Evolutionary conservation across 2,329 filamentous ascomycete genomes (phyloP).

Genomic region (Alternaria panax): DNA sequence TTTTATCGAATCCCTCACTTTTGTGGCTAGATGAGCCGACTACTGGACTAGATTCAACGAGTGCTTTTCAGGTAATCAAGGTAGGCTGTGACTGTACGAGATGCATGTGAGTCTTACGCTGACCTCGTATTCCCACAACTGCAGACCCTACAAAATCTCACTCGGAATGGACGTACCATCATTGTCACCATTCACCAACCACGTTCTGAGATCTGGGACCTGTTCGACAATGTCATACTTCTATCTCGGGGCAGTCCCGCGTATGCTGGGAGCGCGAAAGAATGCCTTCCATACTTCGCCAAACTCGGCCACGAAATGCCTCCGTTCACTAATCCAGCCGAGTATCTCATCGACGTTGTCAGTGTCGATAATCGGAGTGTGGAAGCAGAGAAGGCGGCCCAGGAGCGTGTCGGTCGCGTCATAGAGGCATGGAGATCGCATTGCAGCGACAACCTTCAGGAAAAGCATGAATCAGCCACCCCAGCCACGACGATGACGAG

Average conservation of each 20-base stretch:
- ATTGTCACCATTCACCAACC: constrained; percentile 80
- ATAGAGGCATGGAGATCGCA: constrained; percentile 65
- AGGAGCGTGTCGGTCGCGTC: constrained; percentile 66
- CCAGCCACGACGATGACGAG: constrained; percentile 4
- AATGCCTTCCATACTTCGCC: constrained; percentile 71
- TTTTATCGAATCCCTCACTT: constrained; percentile 79
- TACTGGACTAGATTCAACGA: constrained; percentile 78
- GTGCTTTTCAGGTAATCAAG: constrained; percentile 76
- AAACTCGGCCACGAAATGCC: constrained; percentile 67
- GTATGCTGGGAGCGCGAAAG: constrained; percentile 67
- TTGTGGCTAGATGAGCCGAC: constrained; percentile 82
- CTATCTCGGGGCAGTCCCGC: constrained; percentile 72
- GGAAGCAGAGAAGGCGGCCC: constrained; percentile 68
- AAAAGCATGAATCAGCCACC: constrained; percentile 19
- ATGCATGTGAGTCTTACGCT: too few relatives aligned
- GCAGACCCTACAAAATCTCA: constrained; percentile 73
- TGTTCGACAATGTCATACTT: constrained; percentile 76
- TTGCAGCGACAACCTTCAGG: constrained; percentile 15
- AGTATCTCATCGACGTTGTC: constrained; percentile 76
- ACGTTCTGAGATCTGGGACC: constrained; percentile 78
- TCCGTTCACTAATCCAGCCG: constrained; percentile 78
- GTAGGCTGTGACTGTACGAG: too few relatives aligned
- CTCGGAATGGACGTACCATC: constrained; percentile 72
- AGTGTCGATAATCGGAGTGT: constrained; percentile 75
- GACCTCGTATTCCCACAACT: too few relatives aligned